phyloP scores from a whole-genome alignment of 2,329 filamentous ascomycete species.

The Sarocladiaceae sp. region DNA sequence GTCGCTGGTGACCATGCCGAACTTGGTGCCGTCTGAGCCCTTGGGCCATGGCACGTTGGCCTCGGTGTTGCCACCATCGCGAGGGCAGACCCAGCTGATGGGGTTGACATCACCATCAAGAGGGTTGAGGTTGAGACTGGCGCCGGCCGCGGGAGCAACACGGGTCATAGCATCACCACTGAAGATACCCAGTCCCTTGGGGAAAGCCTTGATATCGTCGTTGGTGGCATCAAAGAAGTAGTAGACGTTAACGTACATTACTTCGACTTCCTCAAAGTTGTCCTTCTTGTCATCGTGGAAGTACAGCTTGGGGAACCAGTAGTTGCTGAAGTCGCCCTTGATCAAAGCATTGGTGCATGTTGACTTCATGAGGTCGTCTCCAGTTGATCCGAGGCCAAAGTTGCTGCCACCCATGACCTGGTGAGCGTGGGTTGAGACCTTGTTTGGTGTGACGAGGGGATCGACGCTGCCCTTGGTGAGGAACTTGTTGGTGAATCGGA shows the following conservation, averaged over 20 bases:
- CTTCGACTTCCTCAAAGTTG: constrained; percentile 60
- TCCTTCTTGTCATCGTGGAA: constrained; percentile 60
- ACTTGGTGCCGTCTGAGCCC: constrained; percentile 48
- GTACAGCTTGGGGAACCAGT: constrained; percentile 73
- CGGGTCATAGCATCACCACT: constrained; percentile 59
- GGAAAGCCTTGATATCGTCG: constrained; percentile 66
- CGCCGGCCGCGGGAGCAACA: constrained; percentile 50
- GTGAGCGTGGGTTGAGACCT: constrained; percentile 60
- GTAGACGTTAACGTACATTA: constrained; percentile 73
- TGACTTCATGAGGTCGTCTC: constrained; percentile 53
- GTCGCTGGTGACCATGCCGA: constrained; percentile 53
- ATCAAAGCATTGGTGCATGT: constrained; percentile 68
- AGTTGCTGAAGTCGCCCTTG: constrained; percentile 66
- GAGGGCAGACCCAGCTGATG: constrained; percentile 58
- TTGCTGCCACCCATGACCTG: constrained; percentile 66
- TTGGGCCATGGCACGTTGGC: constrained; percentile 47
- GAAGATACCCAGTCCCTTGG: constrained; percentile 66
- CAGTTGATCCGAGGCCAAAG: constrained; percentile 60
- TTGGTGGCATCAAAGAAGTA: constrained; percentile 67
- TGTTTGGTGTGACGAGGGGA: constrained; percentile 63
- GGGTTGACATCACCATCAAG: constrained; percentile 47
- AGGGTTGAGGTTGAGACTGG: constrained; percentile 46
- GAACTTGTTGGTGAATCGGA: constrained; percentile 64
- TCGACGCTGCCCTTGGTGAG: constrained; percentile 61
- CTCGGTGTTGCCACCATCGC: constrained; percentile 37